Conservation (phyloP, 768 basidiomycete species). For the Tylopilus sp. region DNA sequence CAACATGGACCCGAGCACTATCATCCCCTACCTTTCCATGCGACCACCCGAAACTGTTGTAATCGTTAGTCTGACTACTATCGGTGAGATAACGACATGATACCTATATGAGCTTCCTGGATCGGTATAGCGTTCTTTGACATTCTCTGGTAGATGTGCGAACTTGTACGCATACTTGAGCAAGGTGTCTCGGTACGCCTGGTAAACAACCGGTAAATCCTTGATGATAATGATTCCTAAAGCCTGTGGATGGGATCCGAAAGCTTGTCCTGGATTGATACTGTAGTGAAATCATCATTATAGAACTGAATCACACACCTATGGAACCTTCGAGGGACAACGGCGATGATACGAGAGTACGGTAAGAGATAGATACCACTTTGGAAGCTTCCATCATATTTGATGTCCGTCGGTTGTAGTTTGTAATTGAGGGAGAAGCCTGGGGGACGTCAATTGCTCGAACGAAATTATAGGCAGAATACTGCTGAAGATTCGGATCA, state of each 20-base stretch:
- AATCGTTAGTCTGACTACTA: no score
- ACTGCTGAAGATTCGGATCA: no score
- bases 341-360: slow-evolving; percentile 51
- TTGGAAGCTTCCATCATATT: slow-evolving; percentile 8
- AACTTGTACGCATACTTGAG: slow-evolving; percentile 76
- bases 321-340: slow-evolving; percentile 56
- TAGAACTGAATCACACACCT: slow-evolving; percentile 37
- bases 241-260: slow-evolving; percentile 72
- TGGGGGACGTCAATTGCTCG: no score
- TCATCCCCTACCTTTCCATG: slow-evolving; percentile 75
- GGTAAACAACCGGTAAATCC: slow-evolving; percentile 73
- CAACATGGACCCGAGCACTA: not conserved
- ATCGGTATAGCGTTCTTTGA: slow-evolving; percentile 74
- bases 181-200: slow-evolving; percentile 60
- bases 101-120: slow-evolving; percentile 72
- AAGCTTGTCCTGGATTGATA: slow-evolving; percentile 61
- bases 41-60: slow-evolving; percentile 87
- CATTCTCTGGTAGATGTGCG: slow-evolving; percentile 60
- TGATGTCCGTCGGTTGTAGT: slow-evolving; percentile 14
- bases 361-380: slow-evolving; percentile 59
- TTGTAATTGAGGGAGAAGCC: slow-evolving; percentile 1
- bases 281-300: not conserved
- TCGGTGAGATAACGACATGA: no score
- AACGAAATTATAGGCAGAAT: no score
- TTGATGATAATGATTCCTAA: slow-evolving; percentile 80